These are phyloP conservation scores for Cladophialophora exuberans DNA, from an alignment of 2,329 filamentous ascomycete species.

Conservation along the genomic window DNA sequence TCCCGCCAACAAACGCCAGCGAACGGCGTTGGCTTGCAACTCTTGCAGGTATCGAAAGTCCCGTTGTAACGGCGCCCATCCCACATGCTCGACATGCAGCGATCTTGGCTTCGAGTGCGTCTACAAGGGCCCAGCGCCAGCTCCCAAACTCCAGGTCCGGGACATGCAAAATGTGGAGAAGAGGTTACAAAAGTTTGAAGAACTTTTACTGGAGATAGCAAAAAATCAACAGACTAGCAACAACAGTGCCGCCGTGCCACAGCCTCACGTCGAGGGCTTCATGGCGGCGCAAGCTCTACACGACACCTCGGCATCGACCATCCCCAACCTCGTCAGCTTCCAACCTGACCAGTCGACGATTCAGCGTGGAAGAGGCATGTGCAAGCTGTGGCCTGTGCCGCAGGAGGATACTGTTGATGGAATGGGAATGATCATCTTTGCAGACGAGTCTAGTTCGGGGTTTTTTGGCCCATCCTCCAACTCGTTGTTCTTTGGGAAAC, in stretches of 20 bases:
- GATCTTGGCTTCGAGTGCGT: conserved; percentile 8
- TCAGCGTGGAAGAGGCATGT: background rate
- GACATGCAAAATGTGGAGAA: background rate
- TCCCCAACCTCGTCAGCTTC: background rate
- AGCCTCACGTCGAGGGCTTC: background rate
- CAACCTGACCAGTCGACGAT: background rate
- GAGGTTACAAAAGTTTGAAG: background rate
- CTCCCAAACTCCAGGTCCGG: background rate
- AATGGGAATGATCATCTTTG: conserved; percentile 41
- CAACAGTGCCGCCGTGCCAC: too few relatives aligned
- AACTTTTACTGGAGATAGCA: background rate
- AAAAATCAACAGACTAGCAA: background rate
- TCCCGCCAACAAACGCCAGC: background rate
- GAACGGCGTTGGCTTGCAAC: conserved; percentile 7
- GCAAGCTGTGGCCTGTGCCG: background rate
- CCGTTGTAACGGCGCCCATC: conserved; percentile 6
- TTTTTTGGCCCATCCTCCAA: conserved; percentile 1
- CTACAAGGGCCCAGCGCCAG: background rate
- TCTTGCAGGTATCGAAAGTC: conserved; percentile 9
- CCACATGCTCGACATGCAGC: background rate
- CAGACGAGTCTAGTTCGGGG: conserved; percentile 40
- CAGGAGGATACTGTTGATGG: conserved; percentile 38
- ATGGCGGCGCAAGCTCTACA: background rate
- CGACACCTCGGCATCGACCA: background rate
- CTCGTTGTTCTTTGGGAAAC: conserved; percentile 39